These are phyloP conservation scores for Elsinoe batatas DNA, from an alignment of 2,329 filamentous ascomycete species.

Conservation along the genomic window DNA sequence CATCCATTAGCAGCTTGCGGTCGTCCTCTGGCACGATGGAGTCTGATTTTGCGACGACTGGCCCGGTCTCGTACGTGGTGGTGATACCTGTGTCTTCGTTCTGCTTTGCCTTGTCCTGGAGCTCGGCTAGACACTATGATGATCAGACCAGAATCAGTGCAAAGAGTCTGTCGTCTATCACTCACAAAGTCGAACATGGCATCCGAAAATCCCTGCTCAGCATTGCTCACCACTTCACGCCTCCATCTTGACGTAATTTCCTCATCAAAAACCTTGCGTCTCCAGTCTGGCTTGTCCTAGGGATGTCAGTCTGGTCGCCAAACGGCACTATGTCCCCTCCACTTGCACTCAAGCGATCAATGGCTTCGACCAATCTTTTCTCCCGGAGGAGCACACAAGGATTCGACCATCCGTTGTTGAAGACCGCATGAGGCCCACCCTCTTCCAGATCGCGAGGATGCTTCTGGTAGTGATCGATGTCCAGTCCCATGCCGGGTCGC, in stretches of 20 bases:
- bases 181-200: constrained; percentile 22
- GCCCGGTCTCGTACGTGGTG: constrained; percentile 36
- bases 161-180: background rate
- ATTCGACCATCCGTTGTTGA: background rate
- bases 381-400: constrained; percentile 3
- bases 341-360: constrained; percentile 8
- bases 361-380: constrained; percentile 1
- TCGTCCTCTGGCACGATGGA: constrained; percentile 32
- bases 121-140: constrained; percentile 32
- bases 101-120: constrained; percentile 42
- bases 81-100: constrained; percentile 34
- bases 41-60: constrained; percentile 46
- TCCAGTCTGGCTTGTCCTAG: constrained; percentile 25
- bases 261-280: constrained; percentile 23
- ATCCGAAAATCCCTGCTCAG: constrained; percentile 14
- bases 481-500: background rate
- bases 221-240: constrained; percentile 17
- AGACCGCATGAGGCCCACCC: background rate
- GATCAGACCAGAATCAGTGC: background rate
- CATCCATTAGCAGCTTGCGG: constrained; percentile 33
- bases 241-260: constrained; percentile 21
- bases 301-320: constrained; percentile 22
- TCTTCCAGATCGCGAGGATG: background rate
- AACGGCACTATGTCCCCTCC: constrained; percentile 15
- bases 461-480: background rate